Evolutionary conservation across 2,329 filamentous ascomycete species (phyloP), one percentile per base, ranked within the genome.

Genomic region (Coniochaeta sp.): DNA sequence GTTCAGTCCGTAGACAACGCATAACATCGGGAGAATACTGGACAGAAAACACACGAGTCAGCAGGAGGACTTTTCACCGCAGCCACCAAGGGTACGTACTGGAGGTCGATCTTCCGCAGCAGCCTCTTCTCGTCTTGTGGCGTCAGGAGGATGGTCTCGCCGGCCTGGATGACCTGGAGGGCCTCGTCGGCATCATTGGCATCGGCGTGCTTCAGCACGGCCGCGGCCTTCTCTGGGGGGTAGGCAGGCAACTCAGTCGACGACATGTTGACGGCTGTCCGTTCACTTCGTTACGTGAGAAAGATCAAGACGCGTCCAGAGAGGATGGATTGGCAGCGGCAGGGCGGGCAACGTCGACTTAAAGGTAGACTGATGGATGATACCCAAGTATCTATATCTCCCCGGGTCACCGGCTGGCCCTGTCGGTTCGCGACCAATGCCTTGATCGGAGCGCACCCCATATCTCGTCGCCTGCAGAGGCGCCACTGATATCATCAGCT

Each of bases 1-100:
- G 64, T 85, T 83, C 66, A 86, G 73, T 1, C 81, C 81, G 64
- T 86, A 86, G 4, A 85, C 75, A 32, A 82, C 66, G 61, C 82
- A 86, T 66, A 86, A 75, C 63, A 86, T 70, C 5, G 77, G 77
- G 75, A 79, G 77, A 42, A 80, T 60, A n/a, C n/a, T n/a, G n/a
- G n/a, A n/a, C n/a, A n/a, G n/a, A n/a, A n/a, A n/a, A n/a, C n/a
- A n/a, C n/a, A n/a, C n/a, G n/a, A n/a, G n/a, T n/a, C n/a, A n/a
- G n/a, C n/a, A n/a, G n/a, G n/a, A n/a, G n/a, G n/a, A n/a, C n/a
- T n/a, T n/a, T n/a, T n/a, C n/a, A n/a, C n/a, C n/a, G n/a, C n/a
- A n/a, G n/a, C n/a, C n/a, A n/a, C n/a, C n/a, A n/a, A n/a, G n/a
- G n/a, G n/a, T n/a, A n/a, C n/a, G n/a, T n/a, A n/a, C 62, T 77